Conservation (phyloP, 768 basidiomycete species). For the Mrakia hoshinonis region DNA sequence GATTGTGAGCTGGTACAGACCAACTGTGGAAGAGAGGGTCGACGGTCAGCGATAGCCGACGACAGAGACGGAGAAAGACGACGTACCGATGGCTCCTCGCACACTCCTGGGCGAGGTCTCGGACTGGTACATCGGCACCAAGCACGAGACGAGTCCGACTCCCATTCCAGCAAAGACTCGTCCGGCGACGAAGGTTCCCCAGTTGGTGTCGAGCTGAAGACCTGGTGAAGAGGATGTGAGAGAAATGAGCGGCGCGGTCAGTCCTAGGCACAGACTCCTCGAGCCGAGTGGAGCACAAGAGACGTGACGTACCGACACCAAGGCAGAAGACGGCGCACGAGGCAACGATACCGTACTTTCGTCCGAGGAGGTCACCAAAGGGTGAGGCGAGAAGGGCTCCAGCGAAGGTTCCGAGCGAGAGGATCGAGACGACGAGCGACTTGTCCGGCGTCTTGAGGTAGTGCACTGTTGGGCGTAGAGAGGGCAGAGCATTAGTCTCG, state of each 20-base stretch:
- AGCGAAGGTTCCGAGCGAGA: conserved; percentile 44
- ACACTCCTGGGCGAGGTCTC: conserved; percentile 42
- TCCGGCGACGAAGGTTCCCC: conserved; percentile 44
- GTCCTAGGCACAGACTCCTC: no score
- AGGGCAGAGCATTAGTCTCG: no score
- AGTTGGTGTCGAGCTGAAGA: conserved; percentile 15
- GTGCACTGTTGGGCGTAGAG: no score
- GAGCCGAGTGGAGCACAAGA: no score
- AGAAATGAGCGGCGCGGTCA: no score
- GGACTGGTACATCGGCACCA: conserved; percentile 36
- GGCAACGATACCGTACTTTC: conserved; percentile 47
- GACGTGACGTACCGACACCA: background rate
- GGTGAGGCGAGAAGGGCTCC: conserved; percentile 36
- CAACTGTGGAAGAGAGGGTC: no score
- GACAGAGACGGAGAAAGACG: no score
- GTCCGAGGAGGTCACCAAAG: conserved; percentile 51
- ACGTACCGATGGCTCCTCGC: conserved; percentile 42
- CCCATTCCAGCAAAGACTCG: conserved; percentile 37
- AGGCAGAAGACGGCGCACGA: conserved; percentile 23
- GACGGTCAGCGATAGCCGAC: no score
- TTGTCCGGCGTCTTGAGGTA: conserved; percentile 18
- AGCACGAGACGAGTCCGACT: conserved; percentile 36
- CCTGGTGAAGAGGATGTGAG: background rate
- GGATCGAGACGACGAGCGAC: conserved; percentile 42
- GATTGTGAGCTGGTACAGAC: conserved; percentile 40